Base-by-base conservation (phyloP, 2,329 filamentous ascomycete species). In the Aspergillus flavus region DNA sequence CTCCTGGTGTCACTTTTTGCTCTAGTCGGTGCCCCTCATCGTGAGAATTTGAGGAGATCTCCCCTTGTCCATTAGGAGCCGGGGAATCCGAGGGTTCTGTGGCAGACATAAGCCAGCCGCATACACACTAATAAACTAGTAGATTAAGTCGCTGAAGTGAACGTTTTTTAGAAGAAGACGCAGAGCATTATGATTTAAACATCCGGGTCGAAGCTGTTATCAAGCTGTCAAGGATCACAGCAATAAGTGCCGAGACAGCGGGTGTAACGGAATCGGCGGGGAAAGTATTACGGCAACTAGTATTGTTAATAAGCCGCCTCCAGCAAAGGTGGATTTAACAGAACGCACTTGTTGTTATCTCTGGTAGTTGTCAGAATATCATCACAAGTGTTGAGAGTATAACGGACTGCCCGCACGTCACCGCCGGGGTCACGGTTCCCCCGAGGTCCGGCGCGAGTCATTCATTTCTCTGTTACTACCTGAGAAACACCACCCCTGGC, bases 51-150 rank as follows among this genome's bases (percentile, higher is more conserved):
- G 62, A 58, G 36, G 68, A 71, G 59, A 69, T 66, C 58, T 69
- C 69, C 69, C 67, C 67, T 63, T 66, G 67, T 68, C 64, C 69
- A 62, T 60, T 64, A 62, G 69, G 64, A 63, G 63, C 62, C 65
- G 68, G 67, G 64, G 65, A 66, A 62, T 71, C 64, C 56, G 69
- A 68, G 57, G 65, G 54, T 67, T 71, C 74, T 67, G 69, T 68
- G 58, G 73, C 66, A 72, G 75, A 75, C 76, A 78, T 78, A 71
- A 70, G 73, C 72, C 73, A 71, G 89, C 26, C 78, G 76, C 66
- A 87, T 74, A 67, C 64, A 69, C 68, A 65, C 67, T 64, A 32
- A 45, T 34, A 32, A 41, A 41, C 11, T 16, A 58, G 39, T 36
- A 23, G 36, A 46, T 28, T 12, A 45, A 50, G 19, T 39, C n/a